Conservation (phyloP, 331 rosid species). For the Spiraea crenata region DNA sequence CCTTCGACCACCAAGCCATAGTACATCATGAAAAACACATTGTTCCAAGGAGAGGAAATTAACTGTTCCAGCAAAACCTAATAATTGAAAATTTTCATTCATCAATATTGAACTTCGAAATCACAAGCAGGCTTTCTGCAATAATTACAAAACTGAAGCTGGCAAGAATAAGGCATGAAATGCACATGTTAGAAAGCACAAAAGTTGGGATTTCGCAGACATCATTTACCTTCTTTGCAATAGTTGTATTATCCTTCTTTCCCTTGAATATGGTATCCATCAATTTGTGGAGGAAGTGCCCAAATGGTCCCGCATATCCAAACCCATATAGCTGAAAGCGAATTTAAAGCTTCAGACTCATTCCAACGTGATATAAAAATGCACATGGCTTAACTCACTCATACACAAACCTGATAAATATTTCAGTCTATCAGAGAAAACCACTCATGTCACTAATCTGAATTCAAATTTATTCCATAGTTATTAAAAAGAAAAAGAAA, state of each 20-base stretch:
- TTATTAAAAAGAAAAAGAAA: neutral
- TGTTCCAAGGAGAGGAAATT: conserved; percentile 88
- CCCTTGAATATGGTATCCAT: conserved; percentile 83
- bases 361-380: neutral
- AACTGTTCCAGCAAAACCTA: conserved; percentile 87
- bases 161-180: neutral
- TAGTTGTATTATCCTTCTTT: conserved; percentile 62
- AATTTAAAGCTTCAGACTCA: conserved; percentile 12
- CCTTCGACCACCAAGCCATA: conserved; percentile 94
- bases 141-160: conserved; percentile 9
- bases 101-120: conserved; percentile 21
- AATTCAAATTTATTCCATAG: neutral
- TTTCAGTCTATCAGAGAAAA: neutral
- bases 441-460: neutral
- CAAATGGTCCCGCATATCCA: conserved; percentile 84
- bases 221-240: conserved; percentile 70
- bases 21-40: conserved; percentile 77
- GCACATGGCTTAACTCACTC: neutral
- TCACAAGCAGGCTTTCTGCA: neutral
- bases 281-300: conserved; percentile 83
- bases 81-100: conserved; percentile 24
- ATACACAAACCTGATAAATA: neutral
- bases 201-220: neutral
- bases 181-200: neutral
- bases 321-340: conserved; percentile 82